Evolutionary conservation across 1,284 basidiomycete genomes (phyloP).

Genomic region (Trichosporon sp.): DNA sequence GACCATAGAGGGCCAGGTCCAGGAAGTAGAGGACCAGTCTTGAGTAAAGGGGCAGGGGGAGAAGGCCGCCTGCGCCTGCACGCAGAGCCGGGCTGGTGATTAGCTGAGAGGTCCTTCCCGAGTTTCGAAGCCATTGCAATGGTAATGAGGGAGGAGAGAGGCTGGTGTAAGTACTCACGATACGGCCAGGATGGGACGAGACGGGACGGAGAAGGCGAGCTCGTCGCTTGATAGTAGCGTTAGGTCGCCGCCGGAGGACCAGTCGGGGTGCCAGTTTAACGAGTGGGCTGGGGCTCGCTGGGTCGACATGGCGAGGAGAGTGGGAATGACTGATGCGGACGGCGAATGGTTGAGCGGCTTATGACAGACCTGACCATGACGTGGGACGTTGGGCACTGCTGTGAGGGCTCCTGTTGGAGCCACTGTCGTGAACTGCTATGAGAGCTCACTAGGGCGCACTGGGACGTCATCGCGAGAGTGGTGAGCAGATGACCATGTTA

Average conservation of each 20-base stretch:
- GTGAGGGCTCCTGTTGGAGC: too few species aligned
- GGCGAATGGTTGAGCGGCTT: too few species aligned
- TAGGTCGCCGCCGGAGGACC: neutral
- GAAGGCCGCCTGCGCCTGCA: neutral
- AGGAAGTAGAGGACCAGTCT: neutral
- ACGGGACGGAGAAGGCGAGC: neutral
- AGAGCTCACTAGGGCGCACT: too few species aligned
- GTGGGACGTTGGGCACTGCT: too few species aligned
- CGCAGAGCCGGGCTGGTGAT: neutral
- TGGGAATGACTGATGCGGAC: too few species aligned
- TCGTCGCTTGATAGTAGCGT: neutral
- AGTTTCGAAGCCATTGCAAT: too few species aligned
- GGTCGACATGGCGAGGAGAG: neutral
- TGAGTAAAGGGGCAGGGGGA: neutral
- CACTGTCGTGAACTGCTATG: too few species aligned
- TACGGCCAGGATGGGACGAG: neutral
- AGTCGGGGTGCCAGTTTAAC: conserved; percentile 4
- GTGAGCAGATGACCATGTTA: too few species aligned
- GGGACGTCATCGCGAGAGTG: too few species aligned
- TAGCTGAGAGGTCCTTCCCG: neutral
- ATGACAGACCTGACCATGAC: too few species aligned
- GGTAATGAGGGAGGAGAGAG: too few species aligned
- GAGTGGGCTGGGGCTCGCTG: neutral
- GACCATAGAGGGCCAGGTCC: neutral
- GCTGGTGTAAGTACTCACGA: neutral